Base-by-base conservation (phyloP, 371 early-diverging fungal genomes). In the Saksenaea oblongispora region DNA sequence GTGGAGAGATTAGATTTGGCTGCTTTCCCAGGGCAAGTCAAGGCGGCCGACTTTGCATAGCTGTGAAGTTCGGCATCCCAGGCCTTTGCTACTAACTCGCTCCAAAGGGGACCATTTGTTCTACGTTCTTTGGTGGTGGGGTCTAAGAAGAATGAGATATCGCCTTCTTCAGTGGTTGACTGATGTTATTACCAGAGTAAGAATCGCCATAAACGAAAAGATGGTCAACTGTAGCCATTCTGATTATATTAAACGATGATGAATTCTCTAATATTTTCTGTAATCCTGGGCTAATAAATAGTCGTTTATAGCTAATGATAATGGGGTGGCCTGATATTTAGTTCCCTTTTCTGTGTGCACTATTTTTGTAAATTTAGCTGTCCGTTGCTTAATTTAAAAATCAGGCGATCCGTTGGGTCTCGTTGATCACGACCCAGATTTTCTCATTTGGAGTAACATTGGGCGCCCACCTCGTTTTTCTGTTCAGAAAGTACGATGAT, bases 221-320 rank as follows among this genome's bases (percentile, higher is more conserved):
- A 14, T 59, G 37, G 22, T 57, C 63, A 92, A 90, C 89, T 47
- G 17, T 11, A 95, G 51, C 51, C 63, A 90, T 96, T 24, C 90
- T 92, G 66, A 88, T 62, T 95, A 91, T 66, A 91, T 93, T 34
- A 53, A 31, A 35, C 13, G 35, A 35, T 26, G n/a, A 13, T 18
- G 24, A 54, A 53, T 17, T 0, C 51, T 26, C 9, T 11, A 39
- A 11, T 47, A 47, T 22, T 18, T 10, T 10, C 10, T 22, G 22
- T 10, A 4, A 22, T 18, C 10, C 22, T n/a, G 10, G 22, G 51
- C 51, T 47, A 18, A 47, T 41, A 47, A 18, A 47, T 47, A 47
- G 51, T 47, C 22, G 51, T 47, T 22, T 22, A 22, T 22, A 22
- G 22, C 22, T 47, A 11, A 9, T 22, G 22, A 47, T 10, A 22